Evolutionary conservation across 306 rosid species (phyloP).

Genomic region (Citrullus mucosospermus): DNA sequence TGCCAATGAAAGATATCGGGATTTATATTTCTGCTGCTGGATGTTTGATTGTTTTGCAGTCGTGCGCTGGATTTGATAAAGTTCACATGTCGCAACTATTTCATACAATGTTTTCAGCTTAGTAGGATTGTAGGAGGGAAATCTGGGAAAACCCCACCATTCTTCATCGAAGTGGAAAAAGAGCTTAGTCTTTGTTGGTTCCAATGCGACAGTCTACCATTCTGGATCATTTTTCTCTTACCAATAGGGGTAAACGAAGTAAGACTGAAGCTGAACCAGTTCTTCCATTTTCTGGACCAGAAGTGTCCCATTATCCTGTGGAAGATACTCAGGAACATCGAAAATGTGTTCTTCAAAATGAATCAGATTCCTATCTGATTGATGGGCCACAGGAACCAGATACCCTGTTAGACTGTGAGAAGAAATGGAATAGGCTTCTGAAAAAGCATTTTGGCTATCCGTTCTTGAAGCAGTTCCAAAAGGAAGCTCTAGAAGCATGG

Average conservation of each 20-base stretch:
- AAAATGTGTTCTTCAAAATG: not conserved
- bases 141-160: not conserved
- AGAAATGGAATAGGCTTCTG: conserved; percentile 31
- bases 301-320: not conserved
- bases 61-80: not conserved
- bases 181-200: conserved; percentile 2
- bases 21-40: not conserved
- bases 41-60: not conserved
- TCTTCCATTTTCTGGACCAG: not conserved
- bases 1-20: not conserved
- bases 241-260: conserved; percentile 13
- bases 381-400: conserved; percentile 3
- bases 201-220: conserved; percentile 53
- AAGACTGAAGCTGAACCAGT: conserved; percentile 11
- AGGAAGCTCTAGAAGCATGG: conserved; percentile 74
- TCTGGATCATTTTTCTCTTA: conserved; percentile 43
- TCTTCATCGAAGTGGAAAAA: not conserved
- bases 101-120: not conserved
- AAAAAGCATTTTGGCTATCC: conserved; percentile 59
- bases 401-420: conserved; percentile 39
- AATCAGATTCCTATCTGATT: conserved; percentile 4
- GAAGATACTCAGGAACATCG: conserved; percentile 19
- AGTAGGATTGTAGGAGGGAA: not conserved
- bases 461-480: conserved; percentile 58
- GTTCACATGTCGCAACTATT: not conserved